These are phyloP conservation scores for Schizonepeta tenuifolia DNA, from an alignment of 257 asterid genomes.

Conservation along the genomic window DNA sequence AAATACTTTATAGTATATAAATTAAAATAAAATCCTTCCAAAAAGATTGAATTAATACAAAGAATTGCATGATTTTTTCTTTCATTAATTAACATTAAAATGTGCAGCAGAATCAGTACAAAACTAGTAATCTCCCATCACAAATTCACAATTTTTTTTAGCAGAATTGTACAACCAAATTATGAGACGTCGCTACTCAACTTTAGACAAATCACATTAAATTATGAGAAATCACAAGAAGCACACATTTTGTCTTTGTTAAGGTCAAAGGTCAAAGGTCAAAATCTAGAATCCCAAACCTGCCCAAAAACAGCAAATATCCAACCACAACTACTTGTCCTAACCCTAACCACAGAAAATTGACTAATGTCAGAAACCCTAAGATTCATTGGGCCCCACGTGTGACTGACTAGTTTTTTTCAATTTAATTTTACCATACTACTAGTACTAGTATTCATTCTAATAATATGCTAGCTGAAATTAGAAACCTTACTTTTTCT, in stretches of 20 bases:
- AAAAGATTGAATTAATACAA: not conserved
- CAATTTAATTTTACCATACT: not conserved
- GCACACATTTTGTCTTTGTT: not conserved
- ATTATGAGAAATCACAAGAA: not conserved
- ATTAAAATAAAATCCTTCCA: not conserved
- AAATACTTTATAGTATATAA: not conserved
- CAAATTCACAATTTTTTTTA: not conserved
- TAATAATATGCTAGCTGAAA: not conserved
- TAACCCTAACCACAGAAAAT: slow-evolving; percentile 20
- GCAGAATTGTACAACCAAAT: slow-evolving; percentile 15
- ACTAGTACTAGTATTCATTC: too few species aligned
- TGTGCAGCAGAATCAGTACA: too few species aligned
- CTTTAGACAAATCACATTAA: not conserved
- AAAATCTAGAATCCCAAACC: slow-evolving; percentile 4
- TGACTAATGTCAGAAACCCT: slow-evolving; percentile 34
- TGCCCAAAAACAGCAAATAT: not conserved
- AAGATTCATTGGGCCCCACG: not conserved
- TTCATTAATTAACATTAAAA: too few species aligned
- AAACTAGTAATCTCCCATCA: slow-evolving; percentile 13
- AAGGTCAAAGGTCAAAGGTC: not conserved
- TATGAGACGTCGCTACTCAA: not conserved
- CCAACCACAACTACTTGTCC: slow-evolving; percentile 4
- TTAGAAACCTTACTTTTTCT: not conserved
- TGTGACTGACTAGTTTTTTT: not conserved
- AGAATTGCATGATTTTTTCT: not conserved